A percentile compares a stretch with the other conserved stretches of the same genome.
Conservation (phyloP, 345 rosid species). For the Gossypium turneri region DNA sequence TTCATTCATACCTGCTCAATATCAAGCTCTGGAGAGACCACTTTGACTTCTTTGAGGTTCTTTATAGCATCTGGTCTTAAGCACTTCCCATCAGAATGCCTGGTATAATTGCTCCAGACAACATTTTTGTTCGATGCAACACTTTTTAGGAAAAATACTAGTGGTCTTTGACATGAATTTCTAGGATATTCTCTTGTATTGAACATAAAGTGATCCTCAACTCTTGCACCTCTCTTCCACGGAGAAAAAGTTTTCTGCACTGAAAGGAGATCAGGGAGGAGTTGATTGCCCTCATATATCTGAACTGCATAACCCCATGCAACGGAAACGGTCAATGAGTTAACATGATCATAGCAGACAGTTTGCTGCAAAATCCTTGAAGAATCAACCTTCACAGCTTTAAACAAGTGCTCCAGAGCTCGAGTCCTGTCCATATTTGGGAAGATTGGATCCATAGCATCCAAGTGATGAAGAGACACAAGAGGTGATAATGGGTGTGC, state of each 20-base stretch:
- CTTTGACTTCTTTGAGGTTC: conserved; percentile 41
- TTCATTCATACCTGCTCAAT: conserved; percentile 50
- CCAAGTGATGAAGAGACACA: conserved; percentile 89
- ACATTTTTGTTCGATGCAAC: conserved; percentile 41
- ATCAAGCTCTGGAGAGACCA: conserved; percentile 45
- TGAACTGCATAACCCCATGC: conserved; percentile 91
- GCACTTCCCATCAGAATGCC: conserved; percentile 45
- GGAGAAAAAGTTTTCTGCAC: conserved; percentile 62
- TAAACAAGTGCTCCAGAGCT: conserved; percentile 53
- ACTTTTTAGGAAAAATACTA: conserved; percentile 55
- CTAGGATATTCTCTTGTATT: conserved; percentile 66
- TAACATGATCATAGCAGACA: conserved; percentile 9
- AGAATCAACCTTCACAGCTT: conserved; percentile 59
- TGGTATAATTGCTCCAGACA: conserved; percentile 54
- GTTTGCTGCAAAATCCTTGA: conserved; percentile 76
- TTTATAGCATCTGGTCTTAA: conserved; percentile 35
- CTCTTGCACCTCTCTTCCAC: conserved; percentile 64
- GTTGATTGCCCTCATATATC: conserved; percentile 64
- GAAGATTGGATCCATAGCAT: conserved; percentile 71
- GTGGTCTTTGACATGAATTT: conserved; percentile 64
- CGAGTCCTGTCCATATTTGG: conserved; percentile 52
- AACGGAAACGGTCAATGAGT: conserved; percentile 58
- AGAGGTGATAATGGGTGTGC: conserved; percentile 80
- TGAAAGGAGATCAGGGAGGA: conserved; percentile 70
- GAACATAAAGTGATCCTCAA: conserved; percentile 47